These are phyloP conservation scores for Penicillium pulvis DNA, from an alignment of 495 filamentous ascomycete species.

Conservation along the genomic window DNA sequence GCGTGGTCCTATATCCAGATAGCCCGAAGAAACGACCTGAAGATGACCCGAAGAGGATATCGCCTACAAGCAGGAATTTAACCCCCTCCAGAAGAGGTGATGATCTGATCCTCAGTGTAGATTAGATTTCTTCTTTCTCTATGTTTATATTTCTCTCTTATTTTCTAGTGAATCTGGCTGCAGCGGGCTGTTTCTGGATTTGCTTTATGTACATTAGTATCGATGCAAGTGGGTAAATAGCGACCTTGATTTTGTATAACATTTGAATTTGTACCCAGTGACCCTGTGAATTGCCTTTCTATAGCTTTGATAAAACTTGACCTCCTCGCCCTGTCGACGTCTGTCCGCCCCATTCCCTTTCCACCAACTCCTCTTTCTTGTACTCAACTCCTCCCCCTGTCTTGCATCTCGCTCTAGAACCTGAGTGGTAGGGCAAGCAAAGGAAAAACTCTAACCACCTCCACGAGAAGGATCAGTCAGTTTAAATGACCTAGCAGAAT, in stretches of 20 bases:
- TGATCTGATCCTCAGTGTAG: conserved; percentile 43
- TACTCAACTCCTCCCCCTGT: too few species aligned
- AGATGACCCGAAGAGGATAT: conserved; percentile 20
- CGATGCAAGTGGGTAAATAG: neutral
- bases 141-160: neutral
- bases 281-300: too few species aligned
- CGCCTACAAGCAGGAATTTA: conserved; percentile 37
- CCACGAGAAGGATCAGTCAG: too few species aligned
- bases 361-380: too few species aligned
- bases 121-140: conserved; percentile 19
- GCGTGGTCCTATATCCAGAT: conserved; percentile 20
- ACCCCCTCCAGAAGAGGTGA: conserved; percentile 38
- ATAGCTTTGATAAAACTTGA: too few species aligned
- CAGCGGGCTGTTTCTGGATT: neutral
- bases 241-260: neutral
- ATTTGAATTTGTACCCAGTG: too few species aligned
- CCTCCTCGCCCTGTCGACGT: too few species aligned
- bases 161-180: neutral
- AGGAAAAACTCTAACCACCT: too few species aligned
- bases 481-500: too few species aligned
- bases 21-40: conserved; percentile 22
- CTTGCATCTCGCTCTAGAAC: too few species aligned
- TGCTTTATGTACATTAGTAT: neutral
- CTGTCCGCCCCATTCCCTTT: too few species aligned
- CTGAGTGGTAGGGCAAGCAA: too few species aligned